phyloP scores from a whole-genome alignment of 73 alveolate genomes.

The Breviolum minutum region DNA sequence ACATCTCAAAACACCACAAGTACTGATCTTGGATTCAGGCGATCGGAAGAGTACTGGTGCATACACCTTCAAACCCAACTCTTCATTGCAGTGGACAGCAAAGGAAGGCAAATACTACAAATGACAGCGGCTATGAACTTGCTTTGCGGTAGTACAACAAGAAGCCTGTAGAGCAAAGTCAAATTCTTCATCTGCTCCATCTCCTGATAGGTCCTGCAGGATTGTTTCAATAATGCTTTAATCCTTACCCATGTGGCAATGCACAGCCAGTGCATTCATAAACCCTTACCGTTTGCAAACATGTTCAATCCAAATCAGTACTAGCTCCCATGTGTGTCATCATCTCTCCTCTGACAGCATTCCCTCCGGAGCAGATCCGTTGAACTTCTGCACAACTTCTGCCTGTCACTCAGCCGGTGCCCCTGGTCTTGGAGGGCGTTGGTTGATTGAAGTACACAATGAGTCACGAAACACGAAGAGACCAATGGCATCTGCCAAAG shows the following conservation, averaged over 20 bases:
- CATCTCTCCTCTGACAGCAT: conserved; percentile 22
- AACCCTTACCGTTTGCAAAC: too few species aligned
- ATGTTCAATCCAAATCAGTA: neutral
- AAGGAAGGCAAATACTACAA: neutral
- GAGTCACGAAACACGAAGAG: neutral
- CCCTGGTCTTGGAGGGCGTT: neutral
- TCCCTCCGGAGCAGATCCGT: conserved; percentile 55
- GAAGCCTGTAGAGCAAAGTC: conserved; percentile 68
- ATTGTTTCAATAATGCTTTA: neutral
- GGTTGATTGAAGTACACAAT: too few species aligned
- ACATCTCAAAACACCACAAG: too few species aligned
- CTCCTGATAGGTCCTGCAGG: conserved; percentile 42
- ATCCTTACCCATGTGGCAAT: too few species aligned
- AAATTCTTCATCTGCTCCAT: conserved; percentile 71
- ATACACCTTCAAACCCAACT: neutral
- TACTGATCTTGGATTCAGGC: neutral
- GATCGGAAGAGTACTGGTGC: conserved; percentile 79
- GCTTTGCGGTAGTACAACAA: neutral
- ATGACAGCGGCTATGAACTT: neutral
- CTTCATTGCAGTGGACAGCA: neutral
- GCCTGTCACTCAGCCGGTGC: conserved; percentile 8
- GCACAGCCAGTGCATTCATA: too few species aligned
- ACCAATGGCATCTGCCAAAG: too few species aligned
- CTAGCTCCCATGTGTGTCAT: neutral
- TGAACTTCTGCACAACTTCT: conserved; percentile 65